Evolutionary conservation across 805 yeast species (phyloP).

Genomic region (Wickerhamomyces ciferrii): DNA sequence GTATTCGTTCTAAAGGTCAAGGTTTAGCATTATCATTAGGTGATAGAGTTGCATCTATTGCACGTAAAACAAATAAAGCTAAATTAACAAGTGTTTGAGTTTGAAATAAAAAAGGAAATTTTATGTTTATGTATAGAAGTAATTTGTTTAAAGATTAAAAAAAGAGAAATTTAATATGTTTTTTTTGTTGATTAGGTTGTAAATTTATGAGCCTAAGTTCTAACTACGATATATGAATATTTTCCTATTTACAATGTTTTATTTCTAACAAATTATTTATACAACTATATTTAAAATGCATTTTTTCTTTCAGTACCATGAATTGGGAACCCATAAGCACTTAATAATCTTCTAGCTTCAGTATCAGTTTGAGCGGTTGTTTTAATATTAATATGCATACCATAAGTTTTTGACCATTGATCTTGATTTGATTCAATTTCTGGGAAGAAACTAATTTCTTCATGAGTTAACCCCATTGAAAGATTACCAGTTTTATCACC

Average conservation of each 20-base stretch:
- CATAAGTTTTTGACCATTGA: slow-evolving; percentile 81
- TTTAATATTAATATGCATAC: slow-evolving; percentile 78
- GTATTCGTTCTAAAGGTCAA: slow-evolving; percentile 96
- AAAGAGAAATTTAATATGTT: too few relatives aligned
- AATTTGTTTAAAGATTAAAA: not conserved
- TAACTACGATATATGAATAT: too few relatives aligned
- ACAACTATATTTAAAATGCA: slow-evolving; percentile 15
- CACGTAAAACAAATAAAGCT: slow-evolving; percentile 47
- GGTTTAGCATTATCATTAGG: slow-evolving; percentile 95
- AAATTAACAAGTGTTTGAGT: slow-evolving; percentile 25
- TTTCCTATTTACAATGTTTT: not conserved
- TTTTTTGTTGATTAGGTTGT: not conserved
- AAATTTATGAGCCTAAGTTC: too few relatives aligned
- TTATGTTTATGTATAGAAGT: not conserved
- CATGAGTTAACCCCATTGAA: slow-evolving; percentile 75
- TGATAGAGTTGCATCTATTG: slow-evolving; percentile 84
- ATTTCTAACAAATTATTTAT: not conserved
- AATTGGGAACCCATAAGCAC: slow-evolving; percentile 82
- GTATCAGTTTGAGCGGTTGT: slow-evolving; percentile 88
- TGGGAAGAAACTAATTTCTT: slow-evolving; percentile 80
- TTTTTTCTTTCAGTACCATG: slow-evolving; percentile 39
- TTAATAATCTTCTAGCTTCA: slow-evolving; percentile 80
- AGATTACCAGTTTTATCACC: slow-evolving; percentile 88
- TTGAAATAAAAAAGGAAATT: not conserved
- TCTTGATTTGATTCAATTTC: slow-evolving; percentile 90